Base-by-base conservation (phyloP, 495 filamentous ascomycete genomes). In the Aspergillus avenaceus region DNA sequence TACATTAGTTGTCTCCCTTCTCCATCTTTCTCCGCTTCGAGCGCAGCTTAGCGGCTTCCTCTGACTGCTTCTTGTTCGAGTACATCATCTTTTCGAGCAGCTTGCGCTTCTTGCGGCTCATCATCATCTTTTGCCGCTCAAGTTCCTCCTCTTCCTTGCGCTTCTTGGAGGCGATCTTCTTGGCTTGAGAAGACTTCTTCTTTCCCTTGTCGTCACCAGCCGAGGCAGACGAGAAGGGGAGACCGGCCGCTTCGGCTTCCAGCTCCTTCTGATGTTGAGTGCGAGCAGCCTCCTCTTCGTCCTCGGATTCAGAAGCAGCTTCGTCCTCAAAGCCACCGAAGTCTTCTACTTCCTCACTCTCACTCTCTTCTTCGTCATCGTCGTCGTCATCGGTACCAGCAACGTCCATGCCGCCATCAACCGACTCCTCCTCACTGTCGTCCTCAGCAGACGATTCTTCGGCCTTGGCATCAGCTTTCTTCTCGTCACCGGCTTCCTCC, bases 21-120 rank as follows among this genome's bases (percentile, higher is more conserved):
- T 96, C 91, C 52, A 96, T 58, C 79, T 84, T 92, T 73, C 92
- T 85, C 66, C 88, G 80, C 83, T 97, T 97, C 31, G 76, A 79
- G 49, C 88, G 82, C 66, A 97, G 74, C 69, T 71, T 76, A 50
- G 81, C 71, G 26, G 85, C 83, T 69, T 91, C 88, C 8, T 83
- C 86, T 48, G 87, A 86, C 75, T 84, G 84, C 77, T 87, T 86
- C 71, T 84, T 87, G 69, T 92, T 92, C 54, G 79, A 86, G 72
- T 90, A 90, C 63, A 88, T 76, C 89, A 95, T 95, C 80, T 95
- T 91, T 75, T 92, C 89, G 47, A 88, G 78, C 52, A 92, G 72
- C 80, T 91, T 92, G 57, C 89, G 76, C 79, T 92, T 92, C 82
- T 89, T 91, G 71, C 88, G 83, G 69, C 84, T 85, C 77, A 95